Conservation (phyloP, 176 grass and related monocot species). For the Zea luxurians region DNA sequence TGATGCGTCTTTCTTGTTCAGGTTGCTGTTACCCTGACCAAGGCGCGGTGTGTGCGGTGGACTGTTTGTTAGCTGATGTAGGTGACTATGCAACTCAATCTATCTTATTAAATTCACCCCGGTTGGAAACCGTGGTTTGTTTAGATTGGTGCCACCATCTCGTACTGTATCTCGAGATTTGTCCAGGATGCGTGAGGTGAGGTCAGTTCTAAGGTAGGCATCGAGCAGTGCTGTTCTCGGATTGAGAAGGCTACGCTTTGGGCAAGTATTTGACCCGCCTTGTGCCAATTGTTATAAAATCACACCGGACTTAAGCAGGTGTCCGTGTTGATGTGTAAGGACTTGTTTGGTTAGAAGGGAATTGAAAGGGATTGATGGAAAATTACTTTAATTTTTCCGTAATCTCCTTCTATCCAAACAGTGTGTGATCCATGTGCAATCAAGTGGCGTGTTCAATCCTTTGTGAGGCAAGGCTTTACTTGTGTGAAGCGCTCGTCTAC, state of each 20-base stretch:
- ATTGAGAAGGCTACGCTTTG: not conserved
- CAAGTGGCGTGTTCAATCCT: not conserved
- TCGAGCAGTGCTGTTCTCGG: not conserved
- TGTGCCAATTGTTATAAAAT: not conserved
- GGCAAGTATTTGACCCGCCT: not conserved
- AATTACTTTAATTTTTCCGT: no score
- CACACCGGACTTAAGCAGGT: not conserved
- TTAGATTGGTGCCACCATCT: not conserved
- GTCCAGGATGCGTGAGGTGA: not conserved
- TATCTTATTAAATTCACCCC: not conserved
- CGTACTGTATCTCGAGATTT: not conserved
- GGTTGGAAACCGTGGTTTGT: not conserved
- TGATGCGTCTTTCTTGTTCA: not conserved
- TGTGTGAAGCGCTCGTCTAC: not conserved
- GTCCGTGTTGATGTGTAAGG: not conserved
- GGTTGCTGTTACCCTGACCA: slow-evolving; percentile 16
- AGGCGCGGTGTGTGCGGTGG: slow-evolving; percentile 13
- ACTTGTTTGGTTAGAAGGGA: no score
- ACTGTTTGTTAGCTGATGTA: slow-evolving; percentile 18
- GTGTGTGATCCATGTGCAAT: not conserved
- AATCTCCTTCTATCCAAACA: no score
- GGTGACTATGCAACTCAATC: slow-evolving; percentile 3
- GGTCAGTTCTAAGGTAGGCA: not conserved
- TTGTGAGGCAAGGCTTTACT: not conserved
- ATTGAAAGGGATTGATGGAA: no score